Base-by-base conservation (phyloP, 2,329 filamentous ascomycete genomes). In the Gnomoniopsis smithogilvyi region DNA sequence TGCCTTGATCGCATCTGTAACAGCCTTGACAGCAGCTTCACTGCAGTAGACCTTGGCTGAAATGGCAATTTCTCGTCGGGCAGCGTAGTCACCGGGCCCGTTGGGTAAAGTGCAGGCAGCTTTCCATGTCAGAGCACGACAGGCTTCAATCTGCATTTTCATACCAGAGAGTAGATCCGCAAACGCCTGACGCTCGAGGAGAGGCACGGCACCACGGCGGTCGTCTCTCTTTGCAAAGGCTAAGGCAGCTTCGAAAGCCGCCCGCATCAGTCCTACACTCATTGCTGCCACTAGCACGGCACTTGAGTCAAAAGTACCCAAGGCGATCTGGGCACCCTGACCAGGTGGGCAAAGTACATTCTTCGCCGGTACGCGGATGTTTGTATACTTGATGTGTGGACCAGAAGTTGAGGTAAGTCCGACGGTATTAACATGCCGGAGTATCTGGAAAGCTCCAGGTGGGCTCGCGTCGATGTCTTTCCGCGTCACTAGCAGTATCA, bases 231-330 rank as follows among this genome's bases (percentile, higher is more conserved):
- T 81, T 2, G 79, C 78, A 61, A 83, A 85, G 1, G 65, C 63
- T 1, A 85, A 67, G 1, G 80, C 80, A 0, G 74, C 74, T 15
- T 83, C 80, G 62, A 84, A 85, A 0, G 77, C 75, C 0, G 77
- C 75, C 0, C 81, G 74, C 79, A 82, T 81, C 45, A 84, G 69
- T 2, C 80, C 79, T 0, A 80, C 78, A 11, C 73, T 73, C 77
- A 85, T 83, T 2, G 81, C 80, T 1, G 80, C 80, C 0, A 84
- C 81, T 0, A 85, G 70, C 1, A 77, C 76, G 1, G 80, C 80
- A 21, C 65, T 71, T 14, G 62, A 57, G 3, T 77, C 76, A 56
- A 84, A 81, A 1, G 76, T 71, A 21, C 67, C 64, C 17, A 74
- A 73, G 1, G 80, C 74, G 3, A 82, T 62, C 12, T 72, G 64